A percentile compares a stretch with the other conserved stretches of the same genome.
Evolutionary conservation across 805 yeast species (phyloP).

Genomic region (Pichia paraexigua): DNA sequence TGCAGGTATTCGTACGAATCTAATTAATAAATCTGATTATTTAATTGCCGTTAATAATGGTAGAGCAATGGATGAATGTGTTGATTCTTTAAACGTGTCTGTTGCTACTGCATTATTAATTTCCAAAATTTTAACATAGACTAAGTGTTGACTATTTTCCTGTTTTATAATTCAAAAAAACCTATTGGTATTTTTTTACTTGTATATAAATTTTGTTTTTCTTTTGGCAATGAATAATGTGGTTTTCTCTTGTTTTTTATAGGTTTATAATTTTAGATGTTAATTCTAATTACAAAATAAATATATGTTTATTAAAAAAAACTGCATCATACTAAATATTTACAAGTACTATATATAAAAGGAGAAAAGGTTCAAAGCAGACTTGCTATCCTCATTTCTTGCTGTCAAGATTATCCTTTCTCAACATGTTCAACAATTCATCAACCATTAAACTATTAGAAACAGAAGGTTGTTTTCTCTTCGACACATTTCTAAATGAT

Average conservation of each 20-base stretch:
- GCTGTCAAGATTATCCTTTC: not conserved
- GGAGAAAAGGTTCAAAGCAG: not conserved
- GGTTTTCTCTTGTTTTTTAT: not conserved
- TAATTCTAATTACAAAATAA: not conserved
- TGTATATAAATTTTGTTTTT: not conserved
- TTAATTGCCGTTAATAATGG: constrained; percentile 33
- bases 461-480: not conserved
- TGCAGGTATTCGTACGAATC: constrained; percentile 62
- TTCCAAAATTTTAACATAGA: constrained; percentile 2
- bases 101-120: constrained; percentile 72
- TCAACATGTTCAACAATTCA: not conserved
- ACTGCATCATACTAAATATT: not conserved
- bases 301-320: not conserved
- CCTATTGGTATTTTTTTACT: no score
- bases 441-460: not conserved
- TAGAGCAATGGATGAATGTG: constrained; percentile 27
- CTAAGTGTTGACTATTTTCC: not conserved
- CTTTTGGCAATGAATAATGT: not conserved
- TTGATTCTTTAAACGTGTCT: constrained; percentile 83
- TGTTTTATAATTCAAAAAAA: no score
- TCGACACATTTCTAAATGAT: not conserved
- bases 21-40: constrained; percentile 50
- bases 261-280: not conserved
- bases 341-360: not conserved
- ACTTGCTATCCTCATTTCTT: not conserved